A percentile compares a stretch with the other conserved stretches of the same genome.
Evolutionary conservation across 2,329 filamentous ascomycete species (phyloP).

Genomic region (Beauveria sp.): DNA sequence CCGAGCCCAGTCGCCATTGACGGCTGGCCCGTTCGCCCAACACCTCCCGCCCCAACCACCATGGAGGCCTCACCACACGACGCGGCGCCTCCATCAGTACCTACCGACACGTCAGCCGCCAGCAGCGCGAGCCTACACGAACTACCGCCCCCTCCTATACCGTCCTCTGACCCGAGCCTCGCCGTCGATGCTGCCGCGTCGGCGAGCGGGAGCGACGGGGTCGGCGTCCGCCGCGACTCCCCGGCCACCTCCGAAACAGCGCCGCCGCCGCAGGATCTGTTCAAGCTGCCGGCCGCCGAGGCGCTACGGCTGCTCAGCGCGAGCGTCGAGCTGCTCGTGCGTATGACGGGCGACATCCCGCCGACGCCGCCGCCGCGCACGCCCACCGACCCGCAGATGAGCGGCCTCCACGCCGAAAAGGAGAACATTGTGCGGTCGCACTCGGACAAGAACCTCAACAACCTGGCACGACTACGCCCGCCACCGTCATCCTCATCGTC

Average conservation of each 20-base stretch:
- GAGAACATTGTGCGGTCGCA: constrained; percentile 50
- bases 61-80: constrained; percentile 4
- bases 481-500: neutral
- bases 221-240: neutral
- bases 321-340: constrained; percentile 62
- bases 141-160: constrained; percentile 36
- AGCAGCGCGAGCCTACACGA: constrained; percentile 13
- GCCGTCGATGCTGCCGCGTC: constrained; percentile 10
- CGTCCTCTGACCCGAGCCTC: constrained; percentile 30
- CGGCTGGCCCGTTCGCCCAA: neutral
- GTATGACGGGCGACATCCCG: constrained; percentile 68
- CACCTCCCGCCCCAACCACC: neutral
- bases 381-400: constrained; percentile 59
- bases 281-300: constrained; percentile 61
- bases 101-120: neutral
- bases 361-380: constrained; percentile 65
- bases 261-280: constrained; percentile 50
- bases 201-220: neutral
- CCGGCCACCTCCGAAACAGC: constrained; percentile 20
- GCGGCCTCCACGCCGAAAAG: constrained; percentile 55
- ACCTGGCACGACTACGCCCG: constrained; percentile 36
- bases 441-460: constrained; percentile 49
- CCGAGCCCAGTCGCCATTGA: neutral
- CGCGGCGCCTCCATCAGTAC: neutral
- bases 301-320: constrained; percentile 75